Conservation (phyloP, 129 eudicot genomes). For the Glebionis coronaria region DNA sequence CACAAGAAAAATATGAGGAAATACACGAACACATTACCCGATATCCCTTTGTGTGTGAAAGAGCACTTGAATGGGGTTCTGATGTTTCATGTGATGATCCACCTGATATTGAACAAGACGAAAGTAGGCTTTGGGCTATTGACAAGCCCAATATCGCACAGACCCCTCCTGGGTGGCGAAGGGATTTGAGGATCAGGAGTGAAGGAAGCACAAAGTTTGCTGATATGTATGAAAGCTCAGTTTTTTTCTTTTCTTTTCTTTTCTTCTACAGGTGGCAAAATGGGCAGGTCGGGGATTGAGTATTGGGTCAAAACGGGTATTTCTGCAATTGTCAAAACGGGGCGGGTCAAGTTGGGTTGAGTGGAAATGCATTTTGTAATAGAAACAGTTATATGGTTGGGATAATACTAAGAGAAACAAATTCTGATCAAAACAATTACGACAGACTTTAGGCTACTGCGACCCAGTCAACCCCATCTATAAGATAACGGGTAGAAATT, state of each 20-base stretch:
- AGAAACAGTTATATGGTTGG: no score
- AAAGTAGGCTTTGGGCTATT: slow-evolving; percentile 86
- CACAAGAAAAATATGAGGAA: slow-evolving; percentile 74
- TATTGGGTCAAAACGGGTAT: background rate
- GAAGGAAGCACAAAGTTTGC: slow-evolving; percentile 79
- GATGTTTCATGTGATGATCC: slow-evolving; percentile 73
- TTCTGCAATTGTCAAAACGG: background rate
- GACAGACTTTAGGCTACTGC: no score
- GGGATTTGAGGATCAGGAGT: slow-evolving; percentile 67
- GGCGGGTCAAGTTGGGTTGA: slow-evolving; percentile 6
- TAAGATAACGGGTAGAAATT: background rate
- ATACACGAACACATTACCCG: slow-evolving; percentile 71
- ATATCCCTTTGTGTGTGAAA: slow-evolving; percentile 65
- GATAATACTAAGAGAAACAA: background rate
- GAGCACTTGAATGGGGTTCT: slow-evolving; percentile 80
- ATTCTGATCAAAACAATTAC: background rate
- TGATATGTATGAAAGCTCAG: slow-evolving; percentile 65
- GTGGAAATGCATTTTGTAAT: background rate
- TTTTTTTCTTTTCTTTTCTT: background rate
- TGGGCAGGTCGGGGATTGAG: no score
- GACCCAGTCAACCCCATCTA: background rate
- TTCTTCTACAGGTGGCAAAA: background rate
- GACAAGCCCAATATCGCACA: slow-evolving; percentile 85
- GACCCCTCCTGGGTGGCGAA: slow-evolving; percentile 88
- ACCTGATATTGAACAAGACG: slow-evolving; percentile 77